Conservation (phyloP, 306 rosid genomes). For the Vigna radiata region DNA sequence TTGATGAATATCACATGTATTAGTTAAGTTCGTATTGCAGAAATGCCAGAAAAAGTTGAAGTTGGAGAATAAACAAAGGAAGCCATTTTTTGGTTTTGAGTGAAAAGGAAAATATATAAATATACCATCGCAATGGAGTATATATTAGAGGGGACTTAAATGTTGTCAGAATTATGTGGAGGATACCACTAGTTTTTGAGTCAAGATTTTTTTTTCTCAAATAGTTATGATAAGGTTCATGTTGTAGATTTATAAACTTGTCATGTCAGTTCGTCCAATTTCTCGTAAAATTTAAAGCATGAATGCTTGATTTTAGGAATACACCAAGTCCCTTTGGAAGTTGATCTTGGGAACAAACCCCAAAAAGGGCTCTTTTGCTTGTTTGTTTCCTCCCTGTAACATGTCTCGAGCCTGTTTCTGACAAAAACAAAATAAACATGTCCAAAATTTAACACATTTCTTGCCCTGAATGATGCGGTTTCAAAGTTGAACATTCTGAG, state of each 20-base stretch:
- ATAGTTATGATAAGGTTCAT: background rate
- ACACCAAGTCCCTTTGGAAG: constrained; percentile 9
- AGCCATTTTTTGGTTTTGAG: background rate
- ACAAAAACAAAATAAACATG: background rate
- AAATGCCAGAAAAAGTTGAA: constrained; percentile 7
- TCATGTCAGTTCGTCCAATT: constrained; percentile 1
- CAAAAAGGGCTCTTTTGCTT: constrained; percentile 9
- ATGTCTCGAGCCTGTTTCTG: constrained; percentile 24
- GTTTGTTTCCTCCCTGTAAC: background rate
- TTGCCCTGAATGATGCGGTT: constrained; percentile 30
- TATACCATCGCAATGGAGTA: constrained; percentile 7
- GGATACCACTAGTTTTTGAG: background rate
- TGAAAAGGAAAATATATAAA: background rate
- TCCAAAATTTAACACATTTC: background rate
- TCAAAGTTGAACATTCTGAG: constrained; percentile 31
- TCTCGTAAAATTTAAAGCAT: background rate
- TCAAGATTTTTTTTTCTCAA: background rate
- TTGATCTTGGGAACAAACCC: background rate
- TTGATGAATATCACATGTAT: background rate
- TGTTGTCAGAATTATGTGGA: constrained; percentile 3
- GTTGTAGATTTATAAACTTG: background rate
- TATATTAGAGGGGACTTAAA: background rate
- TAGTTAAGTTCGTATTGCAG: background rate
- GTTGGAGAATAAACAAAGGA: constrained; percentile 9
- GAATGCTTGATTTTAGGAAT: constrained; percentile 6